Conservation (phyloP, 768 basidiomycete species). For the Nevesoporus exiguus region DNA sequence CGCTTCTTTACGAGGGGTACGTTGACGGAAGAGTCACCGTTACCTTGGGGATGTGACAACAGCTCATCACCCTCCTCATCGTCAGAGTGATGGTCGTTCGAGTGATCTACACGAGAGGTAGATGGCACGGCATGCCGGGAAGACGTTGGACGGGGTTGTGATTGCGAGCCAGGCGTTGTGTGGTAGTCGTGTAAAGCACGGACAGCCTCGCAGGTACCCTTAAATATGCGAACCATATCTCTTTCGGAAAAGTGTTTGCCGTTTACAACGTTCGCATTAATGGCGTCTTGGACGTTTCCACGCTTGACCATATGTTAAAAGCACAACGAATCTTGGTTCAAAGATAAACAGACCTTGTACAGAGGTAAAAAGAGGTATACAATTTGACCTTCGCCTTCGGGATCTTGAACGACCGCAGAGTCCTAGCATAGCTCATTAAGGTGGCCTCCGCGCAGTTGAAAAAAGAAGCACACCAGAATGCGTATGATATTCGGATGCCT, state of each 20-base stretch:
- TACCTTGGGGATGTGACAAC: slow-evolving; percentile 73
- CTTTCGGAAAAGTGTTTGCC: slow-evolving; percentile 81
- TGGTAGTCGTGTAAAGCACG: slow-evolving; percentile 92
- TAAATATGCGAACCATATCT: slow-evolving; percentile 87
- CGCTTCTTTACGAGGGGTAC: slow-evolving; percentile 62
- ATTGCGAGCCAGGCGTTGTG: slow-evolving; percentile 37
- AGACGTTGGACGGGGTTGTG: slow-evolving; percentile 21
- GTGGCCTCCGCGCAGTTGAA: neutral
- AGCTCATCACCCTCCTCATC: slow-evolving; percentile 65
- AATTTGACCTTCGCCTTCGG: slow-evolving; percentile 89
- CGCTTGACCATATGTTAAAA: slow-evolving; percentile 44
- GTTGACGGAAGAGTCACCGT: slow-evolving; percentile 42
- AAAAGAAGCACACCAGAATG: slow-evolving; percentile 57
- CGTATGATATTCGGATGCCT: slow-evolving; percentile 98
- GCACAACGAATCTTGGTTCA: neutral
- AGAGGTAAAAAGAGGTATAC: slow-evolving; percentile 95
- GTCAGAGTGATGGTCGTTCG: slow-evolving; percentile 36
- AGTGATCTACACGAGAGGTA: slow-evolving; percentile 20
- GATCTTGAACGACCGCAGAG: slow-evolving; percentile 92
- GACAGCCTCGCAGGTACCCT: slow-evolving; percentile 90
- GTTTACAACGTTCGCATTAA: slow-evolving; percentile 82
- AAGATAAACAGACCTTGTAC: slow-evolving; percentile 62
- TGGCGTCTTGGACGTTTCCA: slow-evolving; percentile 93
- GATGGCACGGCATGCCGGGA: slow-evolving; percentile 17
- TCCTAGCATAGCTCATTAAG: slow-evolving; percentile 47